Evolutionary conservation across 257 asterid species (phyloP), one percentile per base, ranked within the genome.

Genomic region (Voacanga thouarsii): DNA sequence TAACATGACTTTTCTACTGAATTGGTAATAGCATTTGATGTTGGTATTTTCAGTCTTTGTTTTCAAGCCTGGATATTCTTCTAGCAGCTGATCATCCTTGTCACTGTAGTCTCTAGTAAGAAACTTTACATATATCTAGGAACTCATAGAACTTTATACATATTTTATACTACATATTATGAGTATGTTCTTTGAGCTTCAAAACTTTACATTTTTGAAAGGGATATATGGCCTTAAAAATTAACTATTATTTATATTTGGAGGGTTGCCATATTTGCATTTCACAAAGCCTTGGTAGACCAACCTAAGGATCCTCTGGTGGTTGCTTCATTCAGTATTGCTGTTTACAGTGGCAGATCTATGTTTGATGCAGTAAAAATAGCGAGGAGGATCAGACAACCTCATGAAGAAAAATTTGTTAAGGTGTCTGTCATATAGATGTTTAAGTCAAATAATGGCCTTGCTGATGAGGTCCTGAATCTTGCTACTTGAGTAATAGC

Each of bases 81-180:
- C 64, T 83, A 45, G 81, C 84, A 24, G 84, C 86, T 16, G 76
- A 80, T 50, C 69, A 75, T 65, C 86, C 86, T 43, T 83, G 86
- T 63, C 84, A 83, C 70, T n/a, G 74, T 72, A 76, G 86, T 74
- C 80, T 83, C n/a, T 83, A 84, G 86, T 83, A 75, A 76, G 82
- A 79, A 45, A n/a, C 15, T 6, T 16, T 12, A 49, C 39, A 44
- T 45, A 5, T 8, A 49, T 30, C 9, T 71, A n/a, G 11, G 18
- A 71, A 24, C 15, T 71, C 11, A 0, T n/a, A 0, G 41, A 24
- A 28, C 39, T 24, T 24, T 49, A 74, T 30, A 63, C 37, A 43
- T 16, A 24, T 33, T 65, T 15, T 18, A 33, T n/a, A n/a, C n/a
- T n/a, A n/a, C n/a, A n/a, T n/a, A n/a, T n/a, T n/a, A n/a, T n/a